Evolutionary conservation across 495 filamentous ascomycete genomes (phyloP).

Genomic region (Penicillium riverlandense): DNA sequence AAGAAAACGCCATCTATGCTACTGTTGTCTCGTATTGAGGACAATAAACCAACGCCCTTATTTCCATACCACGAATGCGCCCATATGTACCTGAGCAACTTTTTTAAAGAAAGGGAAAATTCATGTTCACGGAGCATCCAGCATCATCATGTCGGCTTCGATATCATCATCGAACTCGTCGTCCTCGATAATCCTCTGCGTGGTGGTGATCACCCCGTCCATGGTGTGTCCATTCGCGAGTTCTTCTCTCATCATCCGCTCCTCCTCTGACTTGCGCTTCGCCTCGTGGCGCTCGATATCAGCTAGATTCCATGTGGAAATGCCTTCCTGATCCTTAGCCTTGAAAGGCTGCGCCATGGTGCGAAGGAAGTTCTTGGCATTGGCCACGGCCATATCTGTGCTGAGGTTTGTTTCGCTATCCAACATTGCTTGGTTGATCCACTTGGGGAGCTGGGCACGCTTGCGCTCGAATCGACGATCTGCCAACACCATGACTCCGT

Average conservation of each 20-base stretch:
- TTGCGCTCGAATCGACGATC: constrained; percentile 90
- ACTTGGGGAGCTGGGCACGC: constrained; percentile 84
- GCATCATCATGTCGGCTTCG: constrained; percentile 53
- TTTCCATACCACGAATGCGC: constrained; percentile 2
- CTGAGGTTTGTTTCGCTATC: constrained; percentile 82
- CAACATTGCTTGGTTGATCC: constrained; percentile 85
- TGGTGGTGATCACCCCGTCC: constrained; percentile 15
- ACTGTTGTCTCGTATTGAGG: neutral
- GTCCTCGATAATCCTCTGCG: constrained; percentile 20
- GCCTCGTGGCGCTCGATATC: constrained; percentile 62
- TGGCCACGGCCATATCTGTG: constrained; percentile 90
- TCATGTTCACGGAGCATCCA: constrained; percentile 45
- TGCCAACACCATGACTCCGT: constrained; percentile 97
- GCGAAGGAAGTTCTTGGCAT: constrained; percentile 80
- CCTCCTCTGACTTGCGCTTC: constrained; percentile 67
- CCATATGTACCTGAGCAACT: constrained; percentile 1
- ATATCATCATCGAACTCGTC: constrained; percentile 60
- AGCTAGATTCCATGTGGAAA: constrained; percentile 80
- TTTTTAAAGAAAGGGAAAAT: too few species aligned
- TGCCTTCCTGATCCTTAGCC: constrained; percentile 75
- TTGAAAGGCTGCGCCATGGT: constrained; percentile 89
- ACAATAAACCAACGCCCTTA: constrained; percentile 5
- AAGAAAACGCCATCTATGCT: constrained; percentile 17
- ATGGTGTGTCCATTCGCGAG: constrained; percentile 18
- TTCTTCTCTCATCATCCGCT: constrained; percentile 38